Conservation (phyloP, 352 stramenopile genomes). For the Pythium catenulatum region DNA sequence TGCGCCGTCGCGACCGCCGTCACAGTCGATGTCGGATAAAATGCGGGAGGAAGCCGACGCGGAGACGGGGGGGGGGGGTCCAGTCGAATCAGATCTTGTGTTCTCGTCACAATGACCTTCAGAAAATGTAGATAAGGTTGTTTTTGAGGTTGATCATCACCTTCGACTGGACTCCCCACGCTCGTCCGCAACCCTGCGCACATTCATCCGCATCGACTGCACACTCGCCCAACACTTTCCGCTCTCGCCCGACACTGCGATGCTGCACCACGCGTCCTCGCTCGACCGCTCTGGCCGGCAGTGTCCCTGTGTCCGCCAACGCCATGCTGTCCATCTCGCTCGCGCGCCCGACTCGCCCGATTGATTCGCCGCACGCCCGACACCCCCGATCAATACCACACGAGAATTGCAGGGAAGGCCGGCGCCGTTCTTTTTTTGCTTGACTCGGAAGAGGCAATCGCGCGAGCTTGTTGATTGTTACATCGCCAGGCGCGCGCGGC, state of each 20-base stretch:
- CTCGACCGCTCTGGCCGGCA: too few species aligned
- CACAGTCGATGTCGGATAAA: constrained; percentile 6
- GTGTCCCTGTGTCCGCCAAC: too few species aligned
- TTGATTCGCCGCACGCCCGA: too few species aligned
- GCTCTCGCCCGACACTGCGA: too few species aligned
- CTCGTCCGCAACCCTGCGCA: not conserved
- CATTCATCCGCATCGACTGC: not conserved
- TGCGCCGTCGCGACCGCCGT: too few species aligned
- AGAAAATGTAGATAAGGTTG: constrained; percentile 87
- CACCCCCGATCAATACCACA: not conserved
- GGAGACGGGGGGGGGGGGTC: not conserved
- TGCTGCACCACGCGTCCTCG: too few species aligned
- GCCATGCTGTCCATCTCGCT: too few species aligned
- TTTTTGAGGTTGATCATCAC: constrained; percentile 79
- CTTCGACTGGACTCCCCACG: constrained; percentile 56
- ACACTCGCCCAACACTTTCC: not conserved
- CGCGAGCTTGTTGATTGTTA: not conserved
- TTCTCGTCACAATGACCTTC: constrained; percentile 70
- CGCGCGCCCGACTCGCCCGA: too few species aligned
- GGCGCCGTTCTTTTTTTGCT: constrained; percentile 1
- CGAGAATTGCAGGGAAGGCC: too few species aligned
- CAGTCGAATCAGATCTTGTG: constrained; percentile 65
- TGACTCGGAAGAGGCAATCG: constrained; percentile 30
- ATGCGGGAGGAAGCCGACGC: not conserved
- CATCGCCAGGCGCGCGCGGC: not conserved